Percentiles rank a stretch among this genome's conserved stretches.
Evolutionary conservation across 371 early-diverging fungal genomes (phyloP).

Genomic region (Mortierella sp.): DNA sequence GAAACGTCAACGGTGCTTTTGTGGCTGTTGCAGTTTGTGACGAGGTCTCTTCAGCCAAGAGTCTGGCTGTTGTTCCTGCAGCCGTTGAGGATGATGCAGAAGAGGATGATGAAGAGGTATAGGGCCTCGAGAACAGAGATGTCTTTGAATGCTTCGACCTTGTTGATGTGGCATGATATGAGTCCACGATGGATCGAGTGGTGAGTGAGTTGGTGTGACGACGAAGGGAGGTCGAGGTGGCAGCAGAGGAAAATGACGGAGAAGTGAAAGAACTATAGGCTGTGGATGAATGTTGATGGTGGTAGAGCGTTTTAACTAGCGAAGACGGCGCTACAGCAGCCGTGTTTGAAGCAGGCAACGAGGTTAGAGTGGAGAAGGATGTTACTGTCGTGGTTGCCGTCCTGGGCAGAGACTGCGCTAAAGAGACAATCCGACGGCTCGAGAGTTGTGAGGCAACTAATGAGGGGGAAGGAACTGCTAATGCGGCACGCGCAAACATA

Average conservation of each 20-base stretch:
- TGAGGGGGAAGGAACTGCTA: not conserved
- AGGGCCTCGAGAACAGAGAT: conserved; percentile 11
- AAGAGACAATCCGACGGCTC: conserved; percentile 4
- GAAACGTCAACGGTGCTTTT: conserved; percentile 21
- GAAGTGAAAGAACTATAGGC: not conserved
- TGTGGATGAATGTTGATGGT: no score
- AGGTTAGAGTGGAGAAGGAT: not conserved
- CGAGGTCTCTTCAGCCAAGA: conserved; percentile 19
- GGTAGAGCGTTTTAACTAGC: conserved; percentile 3
- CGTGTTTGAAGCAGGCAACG: not conserved
- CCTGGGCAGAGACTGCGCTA: conserved; percentile 9
- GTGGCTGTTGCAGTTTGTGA: not conserved
- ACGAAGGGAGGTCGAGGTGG: not conserved
- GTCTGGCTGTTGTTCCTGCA: conserved; percentile 12
- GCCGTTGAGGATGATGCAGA: conserved; percentile 15
- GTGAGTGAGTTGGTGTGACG: no score
- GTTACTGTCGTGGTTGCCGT: not conserved
- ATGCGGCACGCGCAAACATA: not conserved
- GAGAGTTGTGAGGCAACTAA: conserved; percentile 5
- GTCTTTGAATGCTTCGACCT: not conserved
- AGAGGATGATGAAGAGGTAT: conserved; percentile 19
- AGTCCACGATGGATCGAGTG: not conserved
- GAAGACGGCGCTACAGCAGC: conserved; percentile 2
- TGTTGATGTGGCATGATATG: not conserved
- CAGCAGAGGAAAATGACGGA: not conserved